phyloP scores from a whole-genome alignment of 1,139 yeast genomes.

The Pichia sp. region DNA sequence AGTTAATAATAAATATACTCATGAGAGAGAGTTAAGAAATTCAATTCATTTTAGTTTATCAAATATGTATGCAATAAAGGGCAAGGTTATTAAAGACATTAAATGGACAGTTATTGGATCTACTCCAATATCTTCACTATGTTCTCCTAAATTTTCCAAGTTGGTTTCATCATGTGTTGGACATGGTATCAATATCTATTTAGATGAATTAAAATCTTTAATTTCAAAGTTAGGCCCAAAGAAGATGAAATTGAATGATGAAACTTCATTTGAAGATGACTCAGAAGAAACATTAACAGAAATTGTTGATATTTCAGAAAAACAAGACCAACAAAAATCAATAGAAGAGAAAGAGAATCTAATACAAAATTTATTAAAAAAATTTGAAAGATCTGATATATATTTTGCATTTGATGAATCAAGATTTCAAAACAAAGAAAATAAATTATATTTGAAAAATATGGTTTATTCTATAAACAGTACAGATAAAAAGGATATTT shows the following conservation, averaged over 20 bases:
- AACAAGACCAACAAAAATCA: no score
- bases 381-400: conserved; percentile 6
- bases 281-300: background rate
- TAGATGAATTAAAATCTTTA: conserved; percentile 4
- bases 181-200: conserved; percentile 11
- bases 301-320: background rate
- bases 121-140: conserved; percentile 1
- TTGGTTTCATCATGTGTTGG: conserved; percentile 9
- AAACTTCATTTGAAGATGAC: background rate
- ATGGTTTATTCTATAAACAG: conserved; percentile 9
- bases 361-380: conserved; percentile 1
- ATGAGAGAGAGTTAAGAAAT: conserved; percentile 5
- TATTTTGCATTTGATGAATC: conserved; percentile 16
- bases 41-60: conserved; percentile 13
- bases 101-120: conserved; percentile 13
- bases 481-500: conserved; percentile 10
- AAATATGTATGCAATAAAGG: conserved; percentile 3
- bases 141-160: conserved; percentile 4
- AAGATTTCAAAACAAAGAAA: background rate
- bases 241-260: background rate
- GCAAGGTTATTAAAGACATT: conserved; percentile 4
- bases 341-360: background rate
- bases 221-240: background rate
- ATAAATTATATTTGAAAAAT: conserved; percentile 6
- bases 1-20: background rate